Base-by-base conservation (phyloP, 768 basidiomycete genomes). In the Leccinum uliginosum region DNA sequence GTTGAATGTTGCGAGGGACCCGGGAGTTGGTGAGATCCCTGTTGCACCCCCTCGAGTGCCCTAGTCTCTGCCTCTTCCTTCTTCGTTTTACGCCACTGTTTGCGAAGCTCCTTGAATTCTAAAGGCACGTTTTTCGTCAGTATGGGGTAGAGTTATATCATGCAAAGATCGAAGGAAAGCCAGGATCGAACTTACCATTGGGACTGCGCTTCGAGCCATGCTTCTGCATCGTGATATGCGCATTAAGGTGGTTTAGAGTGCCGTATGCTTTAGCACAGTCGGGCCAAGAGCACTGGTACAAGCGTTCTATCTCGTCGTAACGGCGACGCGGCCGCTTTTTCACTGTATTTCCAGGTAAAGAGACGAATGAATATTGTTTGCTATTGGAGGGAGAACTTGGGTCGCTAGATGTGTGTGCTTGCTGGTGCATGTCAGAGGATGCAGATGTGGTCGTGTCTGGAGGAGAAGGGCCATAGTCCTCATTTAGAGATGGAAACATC, bases 101-200 rank as follows among this genome's bases (percentile, higher is more conserved):
- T 98, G 55, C 96, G 86, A 65, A 98, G 84, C 68, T 98, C 96
- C 68, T 96, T 98, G 80, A 98, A 99, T 78, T 98, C 96, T 98
- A 59, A 7, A 56, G 38, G 24, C 1, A 46, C 12, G 17, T 3
- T 44, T 51, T 47, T 26, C 12, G 50, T 71, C 30, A 71, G 55
- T 10, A 53, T 35, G 46, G 11, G 2, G 23, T 11, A 43, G 51
- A 26, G 15, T 29, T 10, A 35, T 21, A 12, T 7, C 35, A 24
- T 43, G 6, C 24, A 26, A 12, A 10, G 17, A 27, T n/a, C 14
- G 17, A 48, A 5, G 50, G 58, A 51, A 50, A 21, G 17, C 7
- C 11, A 47, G 47, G 14, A 40, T 35, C 23, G 50, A 19, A 68
- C 89, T 74, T 66, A 96, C 96, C 95, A 55, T 83, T 83, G 12